Base-by-base conservation (phyloP, 352 stramenopile genomes). In the Pythium insidiosum region DNA sequence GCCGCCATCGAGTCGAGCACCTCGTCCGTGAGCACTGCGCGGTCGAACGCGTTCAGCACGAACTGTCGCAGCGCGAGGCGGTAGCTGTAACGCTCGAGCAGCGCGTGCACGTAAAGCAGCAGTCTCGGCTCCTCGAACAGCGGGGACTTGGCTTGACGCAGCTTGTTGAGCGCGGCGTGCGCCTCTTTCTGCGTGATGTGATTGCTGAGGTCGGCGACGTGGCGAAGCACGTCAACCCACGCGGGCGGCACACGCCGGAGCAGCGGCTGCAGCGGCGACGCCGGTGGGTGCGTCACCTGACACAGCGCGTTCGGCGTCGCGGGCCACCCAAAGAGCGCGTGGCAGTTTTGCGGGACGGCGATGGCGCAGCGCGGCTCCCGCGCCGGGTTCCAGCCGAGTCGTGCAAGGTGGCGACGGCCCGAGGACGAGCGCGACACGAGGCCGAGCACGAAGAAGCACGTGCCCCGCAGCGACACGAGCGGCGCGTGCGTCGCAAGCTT, bases 161-260 rank as follows among this genome's bases (percentile, higher is more conserved):
- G 44, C 50, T 88, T 89, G 69, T 89, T 90, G 11, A 94, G 65
- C 35, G 77, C 85, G 18, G 76, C 70, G 51, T 91, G 79, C 2
- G 82, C 82, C 48, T 94, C 82, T 54, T 94, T 94, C 50, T 94
- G 82, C 3, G 79, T 91, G 46, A 94, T 94, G 49, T 92, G 81
- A 59, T 91, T 92, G 49, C 82, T 94, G 50, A 94, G 29, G 31
- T 94, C 80, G 1, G 77, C 82, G 24, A 94, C 68, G 39, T 76
- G 63, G 1, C 79, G 76, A 31, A 94, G 44, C 4, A 92, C 59
- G 56, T 94, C 82, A 29, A 68, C 76, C 76, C 77, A 88, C 25
- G 87, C 77, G 1, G 74, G 62, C 18, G 82, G 70, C 23, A 87
- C 68, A 42, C 88, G 90, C 29, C 50, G 56, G 38, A 88, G 56